These are phyloP conservation scores for Lyophyllum shimeji DNA, from an alignment of 768 basidiomycete species.

Conservation along the genomic window DNA sequence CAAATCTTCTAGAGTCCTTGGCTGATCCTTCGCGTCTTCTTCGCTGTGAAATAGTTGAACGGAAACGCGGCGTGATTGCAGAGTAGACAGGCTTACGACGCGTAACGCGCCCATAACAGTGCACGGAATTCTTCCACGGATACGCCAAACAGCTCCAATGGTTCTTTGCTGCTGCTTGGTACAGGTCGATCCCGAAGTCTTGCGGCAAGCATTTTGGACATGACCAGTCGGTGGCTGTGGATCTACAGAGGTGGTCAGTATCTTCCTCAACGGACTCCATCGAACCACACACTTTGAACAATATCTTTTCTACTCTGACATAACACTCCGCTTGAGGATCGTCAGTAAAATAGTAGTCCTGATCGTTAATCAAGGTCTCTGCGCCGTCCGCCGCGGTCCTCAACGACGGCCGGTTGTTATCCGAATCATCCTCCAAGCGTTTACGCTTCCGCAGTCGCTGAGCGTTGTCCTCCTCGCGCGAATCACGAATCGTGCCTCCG, in stretches of 20 bases:
- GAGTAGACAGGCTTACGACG: conserved; percentile 37
- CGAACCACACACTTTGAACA: conserved; percentile 46
- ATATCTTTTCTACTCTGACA: conserved; percentile 39
- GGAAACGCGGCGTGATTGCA: background rate
- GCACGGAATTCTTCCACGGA: conserved; percentile 49
- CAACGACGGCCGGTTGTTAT: conserved; percentile 2
- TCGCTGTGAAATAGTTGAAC: conserved; percentile 28
- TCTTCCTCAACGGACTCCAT: background rate
- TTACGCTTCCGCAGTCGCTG: conserved; percentile 25
- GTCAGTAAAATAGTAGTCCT: conserved; percentile 35
- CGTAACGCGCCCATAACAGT: conserved; percentile 53
- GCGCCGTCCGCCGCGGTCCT: conserved; percentile 22
- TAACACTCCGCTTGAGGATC: conserved; percentile 37
- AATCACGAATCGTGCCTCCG: conserved; percentile 29
- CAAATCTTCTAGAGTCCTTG: conserved; percentile 36
- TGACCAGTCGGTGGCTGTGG: conserved; percentile 20
- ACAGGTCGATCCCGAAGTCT: conserved; percentile 13
- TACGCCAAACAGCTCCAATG: conserved; percentile 42
- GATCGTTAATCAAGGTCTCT: conserved; percentile 24
- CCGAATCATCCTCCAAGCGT: conserved; percentile 17
- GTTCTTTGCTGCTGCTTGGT: conserved; percentile 28
- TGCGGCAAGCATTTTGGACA: conserved; percentile 19
- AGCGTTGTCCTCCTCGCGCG: conserved; percentile 27
- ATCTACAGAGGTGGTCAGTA: conserved; percentile 16
- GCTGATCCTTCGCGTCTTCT: conserved; percentile 43